Evolutionary conservation across 176 grass and related monocot species (phyloP), one percentile per base, ranked within the genome.

Genomic region (Oryza glumipatula): DNA sequence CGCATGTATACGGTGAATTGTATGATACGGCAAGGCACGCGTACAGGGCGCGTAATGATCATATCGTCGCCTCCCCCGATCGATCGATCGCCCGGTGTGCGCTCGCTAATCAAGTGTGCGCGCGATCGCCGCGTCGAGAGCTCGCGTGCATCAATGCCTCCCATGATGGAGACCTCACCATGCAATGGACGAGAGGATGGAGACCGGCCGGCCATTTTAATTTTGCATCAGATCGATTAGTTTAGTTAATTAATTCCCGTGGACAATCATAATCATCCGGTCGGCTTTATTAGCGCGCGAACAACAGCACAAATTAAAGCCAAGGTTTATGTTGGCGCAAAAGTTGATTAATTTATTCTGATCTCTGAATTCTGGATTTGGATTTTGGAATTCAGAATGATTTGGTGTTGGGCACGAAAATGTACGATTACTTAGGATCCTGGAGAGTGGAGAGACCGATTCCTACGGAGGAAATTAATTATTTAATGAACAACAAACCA

Each of bases 171-270:
- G 58, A 63, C 58, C 8, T 63, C n/a, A 9, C 58, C n/a, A 63
- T 10, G 58, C 7, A 66, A 77, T 88, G 38, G 24, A 69, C 14
- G 72, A 64, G 72, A 64, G 36, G 14, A 49, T 65, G 32, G 79
- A 65, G n/a, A 30, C 8, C 43, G 44, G 15, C 54, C 21, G 0
- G 15, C 54, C 21, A 1, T 78, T 33, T 33, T 38, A 49, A 14
- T 52, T 82, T 49, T 60, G 19, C n/a, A 60, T 7, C 51, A 23
- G 22, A 7, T 4, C 11, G 2, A 52, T 60, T 81, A 80, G 46
- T 56, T 88, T 88, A 88, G 80, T 83, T 88, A 88, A 73, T 83
- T 88, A 88, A 79, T 21, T 14, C 38, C n/a, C 12, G 22, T 30
- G 11, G 76, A 66, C 76, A 30, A 21, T 17, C 7, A 21, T 69